Conservation (phyloP, 352 stramenopile species). For the Phytophthora agathidicida region DNA sequence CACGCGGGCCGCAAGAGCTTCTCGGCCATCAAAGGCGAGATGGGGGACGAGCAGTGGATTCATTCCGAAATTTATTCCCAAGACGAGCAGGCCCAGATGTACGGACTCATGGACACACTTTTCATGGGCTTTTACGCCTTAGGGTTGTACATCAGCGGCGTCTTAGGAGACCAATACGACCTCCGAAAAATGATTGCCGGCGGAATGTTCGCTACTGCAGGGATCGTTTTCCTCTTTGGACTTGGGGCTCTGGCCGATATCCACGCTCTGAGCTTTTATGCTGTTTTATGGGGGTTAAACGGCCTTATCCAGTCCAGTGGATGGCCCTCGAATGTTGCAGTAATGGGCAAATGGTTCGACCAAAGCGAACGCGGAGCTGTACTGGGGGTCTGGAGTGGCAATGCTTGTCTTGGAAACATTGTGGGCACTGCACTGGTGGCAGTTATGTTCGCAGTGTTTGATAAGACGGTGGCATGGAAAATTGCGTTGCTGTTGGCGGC, state of each 20-base stretch:
- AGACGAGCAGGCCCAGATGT: constrained; percentile 81
- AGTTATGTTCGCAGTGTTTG: constrained; percentile 78
- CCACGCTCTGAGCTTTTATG: constrained; percentile 75
- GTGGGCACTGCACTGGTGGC: constrained; percentile 89
- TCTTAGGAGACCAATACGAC: constrained; percentile 75
- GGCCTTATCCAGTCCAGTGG: constrained; percentile 85
- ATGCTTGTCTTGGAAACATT: constrained; percentile 97
- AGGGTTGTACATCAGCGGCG: constrained; percentile 75
- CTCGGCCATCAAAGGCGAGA: constrained; percentile 84
- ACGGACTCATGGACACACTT: constrained; percentile 79
- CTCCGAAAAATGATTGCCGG: constrained; percentile 69
- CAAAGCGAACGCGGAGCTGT: constrained; percentile 80
- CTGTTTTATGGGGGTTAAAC: constrained; percentile 74
- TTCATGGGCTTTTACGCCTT: constrained; percentile 83
- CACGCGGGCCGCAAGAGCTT: constrained; percentile 83
- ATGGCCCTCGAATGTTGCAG: constrained; percentile 75
- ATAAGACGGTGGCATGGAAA: constrained; percentile 88
- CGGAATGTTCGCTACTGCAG: constrained; percentile 73
- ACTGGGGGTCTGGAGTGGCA: constrained; percentile 96
- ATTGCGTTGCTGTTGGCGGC: constrained; percentile 90
- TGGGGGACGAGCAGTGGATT: constrained; percentile 82
- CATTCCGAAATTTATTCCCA: constrained; percentile 59
- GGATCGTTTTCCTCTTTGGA: constrained; percentile 66
- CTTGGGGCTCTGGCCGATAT: constrained; percentile 63
- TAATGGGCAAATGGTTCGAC: constrained; percentile 95